Evolutionary conservation across 148 eudicot genomes (phyloP).

Genomic region (Euryodendron excelsum): DNA sequence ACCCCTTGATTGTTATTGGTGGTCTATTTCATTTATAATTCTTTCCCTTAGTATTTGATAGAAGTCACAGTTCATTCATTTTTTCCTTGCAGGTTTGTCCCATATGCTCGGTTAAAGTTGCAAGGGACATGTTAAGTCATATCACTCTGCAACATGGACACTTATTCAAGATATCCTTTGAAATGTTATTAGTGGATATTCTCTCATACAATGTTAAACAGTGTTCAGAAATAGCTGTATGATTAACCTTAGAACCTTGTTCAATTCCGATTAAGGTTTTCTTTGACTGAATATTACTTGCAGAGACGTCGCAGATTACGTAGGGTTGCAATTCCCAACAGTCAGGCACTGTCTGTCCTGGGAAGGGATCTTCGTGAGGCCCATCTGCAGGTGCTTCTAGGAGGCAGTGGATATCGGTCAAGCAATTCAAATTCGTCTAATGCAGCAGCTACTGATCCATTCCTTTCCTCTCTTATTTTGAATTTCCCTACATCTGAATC

Average conservation of each 20-base stretch:
- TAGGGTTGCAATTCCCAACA: conserved; percentile 68
- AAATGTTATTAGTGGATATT: neutral
- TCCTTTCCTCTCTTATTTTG: conserved; percentile 71
- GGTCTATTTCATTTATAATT: neutral
- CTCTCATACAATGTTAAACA: neutral
- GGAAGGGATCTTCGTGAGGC: conserved; percentile 95
- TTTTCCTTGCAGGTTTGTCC: conserved; percentile 67
- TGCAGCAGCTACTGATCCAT: conserved; percentile 49
- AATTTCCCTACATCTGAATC: conserved; percentile 62
- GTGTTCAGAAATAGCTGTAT: neutral
- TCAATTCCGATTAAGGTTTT: conserved; percentile 13
- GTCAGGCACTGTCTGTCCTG: conserved; percentile 73
- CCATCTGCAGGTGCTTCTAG: conserved; percentile 82
- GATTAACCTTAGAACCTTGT: neutral
- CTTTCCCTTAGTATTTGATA: neutral
- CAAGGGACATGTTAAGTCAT: conserved; percentile 77
- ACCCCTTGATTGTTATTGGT: neutral
- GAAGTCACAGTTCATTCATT: neutral
- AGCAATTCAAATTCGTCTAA: conserved; percentile 33
- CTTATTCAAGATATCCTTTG: conserved; percentile 86
- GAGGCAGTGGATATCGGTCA: conserved; percentile 64
- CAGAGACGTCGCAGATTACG: conserved; percentile 80
- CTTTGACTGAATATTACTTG: conserved; percentile 57
- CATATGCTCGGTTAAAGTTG: conserved; percentile 68
- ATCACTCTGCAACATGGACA: conserved; percentile 83